Conservation (phyloP, 306 rosid genomes). For the Cicer chorassanicum region DNA sequence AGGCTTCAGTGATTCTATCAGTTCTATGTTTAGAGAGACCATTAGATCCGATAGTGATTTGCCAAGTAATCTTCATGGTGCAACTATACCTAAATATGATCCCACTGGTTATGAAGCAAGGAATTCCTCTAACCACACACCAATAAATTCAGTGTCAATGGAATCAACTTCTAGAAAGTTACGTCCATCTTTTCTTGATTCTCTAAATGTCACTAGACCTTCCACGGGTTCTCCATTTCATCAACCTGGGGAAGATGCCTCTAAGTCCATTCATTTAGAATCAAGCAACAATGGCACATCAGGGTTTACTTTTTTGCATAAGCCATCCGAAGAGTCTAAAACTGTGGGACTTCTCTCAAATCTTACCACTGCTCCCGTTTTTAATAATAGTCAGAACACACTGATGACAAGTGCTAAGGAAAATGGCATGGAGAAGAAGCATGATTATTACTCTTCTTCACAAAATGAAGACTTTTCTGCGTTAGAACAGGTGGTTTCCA, state of each 20-base stretch:
- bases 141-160: constrained; percentile 47
- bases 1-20: constrained; percentile 50
- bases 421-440: constrained; percentile 62
- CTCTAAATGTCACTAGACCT: constrained; percentile 64
- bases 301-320: constrained; percentile 52
- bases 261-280: constrained; percentile 51
- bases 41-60: constrained; percentile 48
- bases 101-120: constrained; percentile 54
- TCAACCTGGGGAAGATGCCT: constrained; percentile 55
- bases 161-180: constrained; percentile 73
- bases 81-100: constrained; percentile 54
- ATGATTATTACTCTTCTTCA: constrained; percentile 60
- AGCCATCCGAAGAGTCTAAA: constrained; percentile 57
- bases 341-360: constrained; percentile 48
- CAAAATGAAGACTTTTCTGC: constrained; percentile 89
- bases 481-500: constrained; percentile 84
- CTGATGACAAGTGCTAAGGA: constrained; percentile 52
- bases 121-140: constrained; percentile 56
- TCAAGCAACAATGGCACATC: constrained; percentile 50
- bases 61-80: constrained; percentile 45
- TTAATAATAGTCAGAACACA: constrained; percentile 49
- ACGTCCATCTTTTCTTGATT: constrained; percentile 91
- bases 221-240: constrained; percentile 59
- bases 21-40: constrained; percentile 53
- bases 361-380: constrained; percentile 49